Conservation (phyloP, 2,329 filamentous ascomycete species). For the Scortechinia acanthostroma region DNA sequence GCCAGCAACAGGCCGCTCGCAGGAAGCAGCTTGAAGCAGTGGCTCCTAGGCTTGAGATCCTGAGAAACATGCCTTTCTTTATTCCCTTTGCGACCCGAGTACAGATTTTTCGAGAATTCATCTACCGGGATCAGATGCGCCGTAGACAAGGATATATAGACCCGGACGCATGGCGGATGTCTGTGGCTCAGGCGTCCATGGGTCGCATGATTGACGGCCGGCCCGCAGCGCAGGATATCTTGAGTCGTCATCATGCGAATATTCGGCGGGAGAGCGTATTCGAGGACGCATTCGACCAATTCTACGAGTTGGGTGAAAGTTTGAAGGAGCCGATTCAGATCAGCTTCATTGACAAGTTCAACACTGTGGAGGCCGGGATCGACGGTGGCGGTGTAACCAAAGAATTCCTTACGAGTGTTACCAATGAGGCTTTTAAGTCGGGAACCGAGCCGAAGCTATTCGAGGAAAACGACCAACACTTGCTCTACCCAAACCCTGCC, state of each 20-base stretch:
- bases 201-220: constrained; percentile 9
- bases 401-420: constrained; percentile 86
- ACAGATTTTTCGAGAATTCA: constrained; percentile 86
- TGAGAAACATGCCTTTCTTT: constrained; percentile 94
- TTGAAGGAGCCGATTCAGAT: constrained; percentile 95
- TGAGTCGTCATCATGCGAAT: constrained; percentile 65
- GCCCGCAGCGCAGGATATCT: constrained; percentile 21
- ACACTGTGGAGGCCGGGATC: constrained; percentile 81
- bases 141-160: constrained; percentile 64
- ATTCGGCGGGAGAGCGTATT: constrained; percentile 77
- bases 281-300: constrained; percentile 76
- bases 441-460: constrained; percentile 60
- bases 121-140: constrained; percentile 72
- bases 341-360: constrained; percentile 88
- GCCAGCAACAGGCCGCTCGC: constrained; percentile 60
- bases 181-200: constrained; percentile 33
- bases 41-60: constrained; percentile 78
- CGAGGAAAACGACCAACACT: constrained; percentile 74
- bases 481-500: constrained; percentile 81
- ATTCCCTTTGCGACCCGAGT: constrained; percentile 90
- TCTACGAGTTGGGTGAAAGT: constrained; percentile 73
- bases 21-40: constrained; percentile 71
- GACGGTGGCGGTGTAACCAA: constrained; percentile 96
- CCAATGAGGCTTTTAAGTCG: constrained; percentile 72
- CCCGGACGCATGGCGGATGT: constrained; percentile 68